These are phyloP conservation scores for Blastocystis sp. DNA, from an alignment of 352 stramenopile genomes.

Conservation along the genomic window DNA sequence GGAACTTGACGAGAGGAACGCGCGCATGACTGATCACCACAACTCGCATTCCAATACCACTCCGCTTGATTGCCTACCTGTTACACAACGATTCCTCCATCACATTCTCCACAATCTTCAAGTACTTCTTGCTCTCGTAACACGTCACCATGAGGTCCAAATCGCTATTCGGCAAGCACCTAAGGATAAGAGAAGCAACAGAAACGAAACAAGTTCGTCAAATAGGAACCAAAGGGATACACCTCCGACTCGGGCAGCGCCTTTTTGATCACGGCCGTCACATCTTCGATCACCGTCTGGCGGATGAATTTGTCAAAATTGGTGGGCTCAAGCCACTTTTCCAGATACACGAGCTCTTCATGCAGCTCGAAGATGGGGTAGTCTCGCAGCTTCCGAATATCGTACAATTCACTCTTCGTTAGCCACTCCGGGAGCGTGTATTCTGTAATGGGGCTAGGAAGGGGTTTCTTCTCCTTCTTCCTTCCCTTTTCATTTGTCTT, in stretches of 20 bases:
- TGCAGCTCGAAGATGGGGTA: conserved; percentile 64
- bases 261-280: conserved; percentile 9
- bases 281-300: conserved; percentile 28
- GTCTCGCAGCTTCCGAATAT: conserved; percentile 46
- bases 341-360: conserved; percentile 64
- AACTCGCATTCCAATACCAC: conserved; percentile 20
- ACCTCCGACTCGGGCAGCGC: not conserved
- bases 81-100: not conserved
- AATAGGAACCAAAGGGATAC: conserved; percentile 67
- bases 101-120: conserved; percentile 45
- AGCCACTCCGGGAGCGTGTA: conserved; percentile 23
- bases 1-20: conserved; percentile 63
- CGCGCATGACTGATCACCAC: conserved; percentile 36
- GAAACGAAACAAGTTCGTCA: conserved; percentile 59
- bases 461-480: not conserved
- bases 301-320: conserved; percentile 59
- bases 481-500: not conserved
- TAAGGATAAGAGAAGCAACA: not conserved
- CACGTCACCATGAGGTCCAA: conserved; percentile 62
- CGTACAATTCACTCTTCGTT: conserved; percentile 13
- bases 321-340: conserved; percentile 50
- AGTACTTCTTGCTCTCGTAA: conserved; percentile 61
- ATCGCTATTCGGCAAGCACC: conserved; percentile 62
- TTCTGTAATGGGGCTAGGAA: not conserved
- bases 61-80: not conserved